phyloP scores from a whole-genome alignment of 2,329 filamentous ascomycete genomes.

The Cyanodermella asteris region DNA sequence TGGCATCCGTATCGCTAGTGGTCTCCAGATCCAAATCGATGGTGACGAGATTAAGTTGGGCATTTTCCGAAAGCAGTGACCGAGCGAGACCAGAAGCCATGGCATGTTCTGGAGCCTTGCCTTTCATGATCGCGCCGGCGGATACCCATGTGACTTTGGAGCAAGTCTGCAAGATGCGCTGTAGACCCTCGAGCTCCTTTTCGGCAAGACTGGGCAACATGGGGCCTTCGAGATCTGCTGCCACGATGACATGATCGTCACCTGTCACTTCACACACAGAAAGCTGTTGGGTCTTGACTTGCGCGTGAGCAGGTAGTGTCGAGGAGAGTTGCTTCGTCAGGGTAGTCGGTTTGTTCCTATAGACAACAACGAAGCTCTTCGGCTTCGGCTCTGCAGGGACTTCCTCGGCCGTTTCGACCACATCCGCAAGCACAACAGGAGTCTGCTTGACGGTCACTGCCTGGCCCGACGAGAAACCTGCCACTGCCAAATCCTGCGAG shows the following conservation, averaged over 20 bases:
- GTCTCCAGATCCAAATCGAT: background rate
- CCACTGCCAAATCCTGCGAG: background rate
- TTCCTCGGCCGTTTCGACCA: constrained; percentile 1
- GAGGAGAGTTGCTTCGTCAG: constrained; percentile 1
- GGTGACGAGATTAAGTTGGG: background rate
- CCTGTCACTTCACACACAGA: constrained; percentile 1
- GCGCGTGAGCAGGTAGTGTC: constrained; percentile 1
- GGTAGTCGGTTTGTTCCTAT: constrained; percentile 1
- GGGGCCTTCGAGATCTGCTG: constrained; percentile 1
- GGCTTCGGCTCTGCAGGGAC: background rate
- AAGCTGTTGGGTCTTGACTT: constrained; percentile 1
- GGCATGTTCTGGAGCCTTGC: constrained; percentile 1
- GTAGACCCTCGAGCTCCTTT: constrained; percentile 1
- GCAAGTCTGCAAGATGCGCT: background rate
- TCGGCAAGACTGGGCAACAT: background rate
- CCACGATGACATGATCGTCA: constrained; percentile 1
- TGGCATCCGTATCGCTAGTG: too few relatives aligned
- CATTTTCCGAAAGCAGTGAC: background rate
- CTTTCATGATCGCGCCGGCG: background rate
- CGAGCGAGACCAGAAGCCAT: constrained; percentile 1
- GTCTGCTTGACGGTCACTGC: constrained; percentile 1
- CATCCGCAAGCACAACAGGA: constrained; percentile 1
- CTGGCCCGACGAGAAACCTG: constrained; percentile 1
- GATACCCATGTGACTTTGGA: constrained; percentile 1
- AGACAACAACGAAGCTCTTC: constrained; percentile 1